Evolutionary conservation across 352 stramenopile genomes (phyloP).

Genomic region (Pythium dissimile): DNA sequence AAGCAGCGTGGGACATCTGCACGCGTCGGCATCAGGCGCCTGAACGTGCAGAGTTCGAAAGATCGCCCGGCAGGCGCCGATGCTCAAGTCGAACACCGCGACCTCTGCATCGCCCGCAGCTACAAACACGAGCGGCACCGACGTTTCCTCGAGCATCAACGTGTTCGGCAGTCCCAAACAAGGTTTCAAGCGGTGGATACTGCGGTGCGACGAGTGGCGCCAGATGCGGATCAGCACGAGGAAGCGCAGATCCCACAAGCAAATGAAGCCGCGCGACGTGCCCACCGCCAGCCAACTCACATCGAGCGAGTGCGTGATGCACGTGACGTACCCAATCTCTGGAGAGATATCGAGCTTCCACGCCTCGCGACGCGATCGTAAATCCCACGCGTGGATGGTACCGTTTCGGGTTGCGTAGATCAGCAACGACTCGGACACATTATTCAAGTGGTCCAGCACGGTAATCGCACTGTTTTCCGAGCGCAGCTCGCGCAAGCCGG

Average conservation of each 20-base stretch:
- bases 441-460: slow-evolving; percentile 95
- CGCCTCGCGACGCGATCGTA: slow-evolving; percentile 88
- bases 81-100: slow-evolving; percentile 84
- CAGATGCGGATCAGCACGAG: slow-evolving; percentile 94
- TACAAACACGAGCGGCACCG: slow-evolving; percentile 92
- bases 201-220: slow-evolving; percentile 91
- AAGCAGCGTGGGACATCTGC: slow-evolving; percentile 66
- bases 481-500: slow-evolving; percentile 67
- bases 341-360: slow-evolving; percentile 91
- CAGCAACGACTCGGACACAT: slow-evolving; percentile 91
- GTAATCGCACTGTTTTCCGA: slow-evolving; percentile 91
- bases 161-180: slow-evolving; percentile 81
- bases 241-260: slow-evolving; percentile 96
- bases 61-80: slow-evolving; percentile 88
- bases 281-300: slow-evolving; percentile 94
- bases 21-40: slow-evolving; percentile 71
- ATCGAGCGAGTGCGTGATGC: slow-evolving; percentile 93
- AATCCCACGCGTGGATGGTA: slow-evolving; percentile 89
- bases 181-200: slow-evolving; percentile 89
- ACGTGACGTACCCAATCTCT: slow-evolving; percentile 95
- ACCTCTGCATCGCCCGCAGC: slow-evolving; percentile 92
- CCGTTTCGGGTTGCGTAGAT: slow-evolving; percentile 93
- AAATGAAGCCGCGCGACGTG: slow-evolving; percentile 93
- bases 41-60: slow-evolving; percentile 88
- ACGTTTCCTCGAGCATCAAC: slow-evolving; percentile 61